A percentile compares a stretch with the other conserved stretches of the same genome.
Evolutionary conservation across 1,284 basidiomycete species (phyloP).

Genomic region (Puccinia coronata): DNA sequence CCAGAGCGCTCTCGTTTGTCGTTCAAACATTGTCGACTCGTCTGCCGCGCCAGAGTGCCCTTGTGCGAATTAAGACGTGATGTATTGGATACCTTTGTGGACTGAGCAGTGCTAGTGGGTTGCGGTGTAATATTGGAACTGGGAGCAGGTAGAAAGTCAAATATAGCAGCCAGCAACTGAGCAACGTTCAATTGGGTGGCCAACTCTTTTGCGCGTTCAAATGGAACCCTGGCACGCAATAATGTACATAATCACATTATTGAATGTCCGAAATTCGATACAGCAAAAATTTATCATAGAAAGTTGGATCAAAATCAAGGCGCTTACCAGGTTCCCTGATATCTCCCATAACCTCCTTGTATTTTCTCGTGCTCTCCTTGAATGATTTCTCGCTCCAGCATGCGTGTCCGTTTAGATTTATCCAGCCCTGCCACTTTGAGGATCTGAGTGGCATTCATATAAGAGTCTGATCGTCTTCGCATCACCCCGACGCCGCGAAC

Average conservation of each 20-base stretch:
- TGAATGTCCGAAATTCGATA: not conserved
- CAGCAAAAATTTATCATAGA: not conserved
- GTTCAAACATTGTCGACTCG: slow-evolving; percentile 11
- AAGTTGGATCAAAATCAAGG: not conserved
- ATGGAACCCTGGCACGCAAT: slow-evolving; percentile 72
- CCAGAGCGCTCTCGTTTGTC: slow-evolving; percentile 27
- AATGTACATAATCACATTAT: too few relatives aligned
- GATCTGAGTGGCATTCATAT: slow-evolving; percentile 93
- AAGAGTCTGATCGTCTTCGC: slow-evolving; percentile 90
- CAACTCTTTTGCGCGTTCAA: slow-evolving; percentile 83
- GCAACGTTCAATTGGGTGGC: slow-evolving; percentile 86
- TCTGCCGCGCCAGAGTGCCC: slow-evolving; percentile 15
- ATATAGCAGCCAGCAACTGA: slow-evolving; percentile 77
- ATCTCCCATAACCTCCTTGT: slow-evolving; percentile 98
- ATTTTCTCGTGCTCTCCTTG: slow-evolving; percentile 97
- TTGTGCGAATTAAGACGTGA: not conserved
- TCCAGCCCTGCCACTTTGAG: slow-evolving; percentile 98
- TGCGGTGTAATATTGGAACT: slow-evolving; percentile 27
- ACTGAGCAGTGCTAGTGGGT: not conserved
- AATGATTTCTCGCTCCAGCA: slow-evolving; percentile 94
- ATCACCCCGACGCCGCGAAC: slow-evolving; percentile 97
- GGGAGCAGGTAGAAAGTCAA: slow-evolving; percentile 78
- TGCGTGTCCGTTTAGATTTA: slow-evolving; percentile 94
- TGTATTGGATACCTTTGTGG: not conserved
- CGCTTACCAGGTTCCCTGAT: slow-evolving; percentile 93